Evolutionary conservation across 1,284 basidiomycete species (phyloP), one percentile per base, ranked within the genome.

Genomic region (Paramarasmius palmivorus): DNA sequence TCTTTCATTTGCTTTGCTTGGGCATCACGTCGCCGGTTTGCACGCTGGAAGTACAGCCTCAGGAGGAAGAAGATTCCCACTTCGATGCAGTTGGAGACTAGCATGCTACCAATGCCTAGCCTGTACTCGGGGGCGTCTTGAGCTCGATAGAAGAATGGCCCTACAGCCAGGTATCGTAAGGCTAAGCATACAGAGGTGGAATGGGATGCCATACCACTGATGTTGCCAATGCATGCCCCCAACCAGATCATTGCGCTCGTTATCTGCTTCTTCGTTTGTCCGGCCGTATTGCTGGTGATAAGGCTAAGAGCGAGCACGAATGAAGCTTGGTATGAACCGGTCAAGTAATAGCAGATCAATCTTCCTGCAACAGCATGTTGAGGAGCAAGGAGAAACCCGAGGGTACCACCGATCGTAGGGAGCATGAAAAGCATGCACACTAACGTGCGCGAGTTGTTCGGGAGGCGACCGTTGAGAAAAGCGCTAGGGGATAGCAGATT

Each of bases 191-290:
- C 19, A 10, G 36, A 20, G 12, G 15, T 26, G 25, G 34, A 26
- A n/a, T 29, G 39, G 10, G 44, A 36, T 2, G 48, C 57, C 23
- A n/a, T 17, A 58, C 57, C 57, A 42, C 56, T 54, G 34, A 62
- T 62, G 38, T 62, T 62, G 1, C 60, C 61, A 3, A 62, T 53
- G 38, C 61, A 62, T 17, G 55, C 59, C 10, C 61, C 61, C 12
- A 62, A 32, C 55, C 57, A 62, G 35, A 62, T 61, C 52, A 61
- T 51, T 19, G 58, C 61, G 36, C 53, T 59, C 20, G 61, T 59
- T n/a, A 62, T 23, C 50, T 59, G 57, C 45, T 63, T 63, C 41
- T 63, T 63, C 10, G 61, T 63, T 35, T 63, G 61, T 4, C 61
- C 61, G 15, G 54, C 61, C 4, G 56, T 56, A 42, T 63, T 63